These are phyloP conservation scores for Xylaria sp. DNA, from an alignment of 2,329 filamentous ascomycete genomes.

Conservation along the genomic window DNA sequence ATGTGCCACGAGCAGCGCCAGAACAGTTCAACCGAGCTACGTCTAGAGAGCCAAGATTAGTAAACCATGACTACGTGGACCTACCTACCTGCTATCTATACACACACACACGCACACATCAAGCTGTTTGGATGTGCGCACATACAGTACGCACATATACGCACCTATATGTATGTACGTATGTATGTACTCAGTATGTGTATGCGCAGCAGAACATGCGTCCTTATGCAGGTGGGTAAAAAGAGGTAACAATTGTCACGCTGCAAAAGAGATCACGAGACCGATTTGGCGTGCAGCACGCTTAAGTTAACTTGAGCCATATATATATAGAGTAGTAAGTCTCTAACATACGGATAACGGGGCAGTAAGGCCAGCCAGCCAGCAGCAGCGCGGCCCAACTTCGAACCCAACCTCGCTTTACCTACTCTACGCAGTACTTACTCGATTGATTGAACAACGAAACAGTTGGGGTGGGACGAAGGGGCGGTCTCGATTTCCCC, in stretches of 20 bases:
- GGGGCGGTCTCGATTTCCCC: slow-evolving; percentile 17
- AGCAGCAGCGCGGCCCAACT: slow-evolving; percentile 37
- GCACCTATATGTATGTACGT: background rate
- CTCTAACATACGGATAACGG: slow-evolving; percentile 14
- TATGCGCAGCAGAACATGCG: slow-evolving; percentile 12
- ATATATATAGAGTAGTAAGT: background rate
- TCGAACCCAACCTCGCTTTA: slow-evolving; percentile 28
- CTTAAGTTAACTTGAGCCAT: slow-evolving; percentile 10
- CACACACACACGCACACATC: background rate
- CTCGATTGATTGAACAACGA: slow-evolving; percentile 2
- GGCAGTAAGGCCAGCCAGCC: background rate
- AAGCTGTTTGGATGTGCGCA: background rate
- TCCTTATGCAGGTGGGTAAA: slow-evolving; percentile 15
- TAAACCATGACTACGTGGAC: slow-evolving; percentile 5
- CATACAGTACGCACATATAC: background rate
- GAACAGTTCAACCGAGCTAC: background rate
- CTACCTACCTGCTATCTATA: background rate
- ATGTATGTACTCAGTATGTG: slow-evolving; percentile 6
- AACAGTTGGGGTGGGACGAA: slow-evolving; percentile 2
- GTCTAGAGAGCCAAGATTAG: background rate
- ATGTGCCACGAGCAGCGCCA: slow-evolving; percentile 1
- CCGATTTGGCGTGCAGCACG: slow-evolving; percentile 29
- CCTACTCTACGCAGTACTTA: background rate
- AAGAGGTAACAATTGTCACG: slow-evolving; percentile 19
- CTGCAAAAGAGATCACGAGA: slow-evolving; percentile 38